A percentile compares a stretch with the other conserved stretches of the same genome.
These are phyloP conservation scores for Acorus gramineus DNA, from an alignment of 106 monocot species.

Conservation along the genomic window DNA sequence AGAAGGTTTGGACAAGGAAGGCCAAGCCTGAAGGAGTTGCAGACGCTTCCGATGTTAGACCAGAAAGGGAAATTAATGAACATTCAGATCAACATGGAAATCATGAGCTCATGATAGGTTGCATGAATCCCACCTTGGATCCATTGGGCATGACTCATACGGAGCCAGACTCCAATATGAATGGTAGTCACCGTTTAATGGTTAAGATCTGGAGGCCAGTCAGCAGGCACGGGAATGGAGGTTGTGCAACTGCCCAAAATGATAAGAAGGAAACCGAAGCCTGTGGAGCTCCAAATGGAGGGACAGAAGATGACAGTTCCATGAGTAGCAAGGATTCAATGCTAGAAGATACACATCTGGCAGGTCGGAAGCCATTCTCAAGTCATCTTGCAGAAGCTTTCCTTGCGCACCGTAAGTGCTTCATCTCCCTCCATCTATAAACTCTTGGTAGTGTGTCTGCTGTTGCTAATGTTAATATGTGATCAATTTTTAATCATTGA, in stretches of 20 bases:
- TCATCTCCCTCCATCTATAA: neutral
- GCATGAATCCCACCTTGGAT: neutral
- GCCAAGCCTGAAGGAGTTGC: neutral
- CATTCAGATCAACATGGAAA: neutral
- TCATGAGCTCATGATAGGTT: neutral
- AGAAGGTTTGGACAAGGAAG: neutral
- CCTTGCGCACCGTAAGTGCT: neutral
- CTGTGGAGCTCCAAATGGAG: neutral
- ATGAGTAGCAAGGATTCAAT: neutral
- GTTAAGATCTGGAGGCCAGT: neutral
- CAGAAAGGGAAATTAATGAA: neutral
- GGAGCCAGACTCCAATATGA: neutral
- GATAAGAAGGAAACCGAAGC: neutral
- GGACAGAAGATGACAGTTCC: neutral
- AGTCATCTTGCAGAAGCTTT: neutral
- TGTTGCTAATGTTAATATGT: neutral
- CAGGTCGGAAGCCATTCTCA: neutral
- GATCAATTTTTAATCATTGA: no score
- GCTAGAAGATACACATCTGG: neutral
- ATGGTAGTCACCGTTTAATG: neutral
- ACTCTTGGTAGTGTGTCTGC: neutral
- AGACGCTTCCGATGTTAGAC: neutral
- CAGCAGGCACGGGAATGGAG: neutral
- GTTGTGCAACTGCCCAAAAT: neutral
- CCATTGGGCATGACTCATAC: neutral